Evolutionary conservation across 1,284 basidiomycete species (phyloP).

Genomic region (Ceratobasidium sp.): DNA sequence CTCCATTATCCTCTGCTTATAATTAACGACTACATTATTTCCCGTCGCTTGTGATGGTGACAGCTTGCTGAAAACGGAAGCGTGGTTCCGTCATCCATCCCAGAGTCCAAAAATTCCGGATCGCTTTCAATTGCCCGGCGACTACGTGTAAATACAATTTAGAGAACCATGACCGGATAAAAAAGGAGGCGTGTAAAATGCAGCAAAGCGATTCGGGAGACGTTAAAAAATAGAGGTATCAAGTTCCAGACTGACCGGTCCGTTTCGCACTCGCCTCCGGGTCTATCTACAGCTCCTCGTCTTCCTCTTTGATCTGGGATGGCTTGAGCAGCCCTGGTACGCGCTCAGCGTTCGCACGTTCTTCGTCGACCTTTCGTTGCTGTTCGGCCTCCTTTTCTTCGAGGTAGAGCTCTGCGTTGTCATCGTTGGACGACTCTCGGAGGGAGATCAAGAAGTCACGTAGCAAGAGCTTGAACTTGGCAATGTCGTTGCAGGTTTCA

Average conservation of each 20-base stretch:
- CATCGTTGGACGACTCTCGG: conserved; percentile 84
- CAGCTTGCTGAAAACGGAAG: no score
- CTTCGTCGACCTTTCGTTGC: conserved; percentile 73
- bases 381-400: conserved; percentile 96
- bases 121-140: conserved; percentile 43
- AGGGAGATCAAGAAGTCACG: conserved; percentile 92
- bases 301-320: conserved; percentile 87
- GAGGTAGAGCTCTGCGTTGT: conserved; percentile 86
- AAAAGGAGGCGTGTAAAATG: conserved; percentile 42
- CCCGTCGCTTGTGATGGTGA: no score
- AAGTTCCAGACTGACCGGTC: conserved; percentile 11
- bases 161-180: conserved; percentile 38
- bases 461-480: conserved; percentile 93
- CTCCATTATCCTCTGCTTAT: background rate
- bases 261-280: conserved; percentile 1
- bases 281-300: conserved; percentile 66
- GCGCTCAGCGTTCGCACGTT: conserved; percentile 88
- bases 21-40: background rate
- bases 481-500: conserved; percentile 89
- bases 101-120: conserved; percentile 37
- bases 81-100: background rate
- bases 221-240: conserved; percentile 42
- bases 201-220: conserved; percentile 35
- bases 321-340: conserved; percentile 99
- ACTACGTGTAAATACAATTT: conserved; percentile 45